A percentile compares a stretch with the other conserved stretches of the same genome.
Evolutionary conservation across 2,329 filamentous ascomycete species (phyloP).

Genomic region (Ampelomyces quisqualis): DNA sequence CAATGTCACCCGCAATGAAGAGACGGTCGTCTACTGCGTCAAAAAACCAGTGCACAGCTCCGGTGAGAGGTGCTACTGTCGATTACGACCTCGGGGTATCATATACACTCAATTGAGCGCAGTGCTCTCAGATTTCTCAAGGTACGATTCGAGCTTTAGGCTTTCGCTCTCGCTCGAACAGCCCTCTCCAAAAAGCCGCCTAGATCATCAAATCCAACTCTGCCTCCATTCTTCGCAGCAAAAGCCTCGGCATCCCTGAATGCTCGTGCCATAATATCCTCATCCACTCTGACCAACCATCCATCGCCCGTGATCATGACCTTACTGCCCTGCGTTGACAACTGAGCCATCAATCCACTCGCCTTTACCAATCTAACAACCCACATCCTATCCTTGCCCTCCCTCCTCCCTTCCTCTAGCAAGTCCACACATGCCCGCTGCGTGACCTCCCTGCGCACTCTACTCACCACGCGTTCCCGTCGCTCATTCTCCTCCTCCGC

Average conservation of each 20-base stretch:
- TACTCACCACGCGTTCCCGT: constrained; percentile 34
- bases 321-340: constrained; percentile 26
- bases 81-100: background rate
- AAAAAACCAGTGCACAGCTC: background rate
- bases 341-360: constrained; percentile 41
- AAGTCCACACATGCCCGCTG: constrained; percentile 36
- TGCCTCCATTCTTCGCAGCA: constrained; percentile 30
- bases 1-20: too few species aligned
- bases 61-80: background rate
- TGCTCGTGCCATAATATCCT: constrained; percentile 43
- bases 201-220: constrained; percentile 42
- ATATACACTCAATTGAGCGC: background rate
- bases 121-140: too few species aligned
- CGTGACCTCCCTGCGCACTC: constrained; percentile 28
- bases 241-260: constrained; percentile 41
- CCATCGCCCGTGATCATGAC: constrained; percentile 48
- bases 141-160: too few species aligned
- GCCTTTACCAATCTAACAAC: constrained; percentile 48
- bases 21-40: too few species aligned
- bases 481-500: constrained; percentile 37
- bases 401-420: constrained; percentile 43
- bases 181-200: constrained; percentile 43
- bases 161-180: constrained; percentile 26
- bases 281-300: constrained; percentile 47
- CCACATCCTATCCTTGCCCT: constrained; percentile 48